Evolutionary conservation across 768 basidiomycete genomes (phyloP).

Genomic region (Inosperma sp.): DNA sequence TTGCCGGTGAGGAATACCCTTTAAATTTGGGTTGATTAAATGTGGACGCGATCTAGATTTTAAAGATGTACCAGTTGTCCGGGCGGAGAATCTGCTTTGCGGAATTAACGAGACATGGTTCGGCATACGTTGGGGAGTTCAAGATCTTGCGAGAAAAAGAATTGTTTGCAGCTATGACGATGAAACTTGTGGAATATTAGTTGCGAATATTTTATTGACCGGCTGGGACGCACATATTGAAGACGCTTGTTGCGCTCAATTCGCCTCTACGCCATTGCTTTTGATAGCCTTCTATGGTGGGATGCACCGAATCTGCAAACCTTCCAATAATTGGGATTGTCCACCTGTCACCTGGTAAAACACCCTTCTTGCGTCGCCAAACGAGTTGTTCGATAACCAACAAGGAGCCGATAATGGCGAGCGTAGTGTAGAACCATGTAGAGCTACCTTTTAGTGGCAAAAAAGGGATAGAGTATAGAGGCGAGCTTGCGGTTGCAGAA

Average conservation of each 20-base stretch:
- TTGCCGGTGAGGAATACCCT: conserved; percentile 99
- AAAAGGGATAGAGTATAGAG: conserved; percentile 45
- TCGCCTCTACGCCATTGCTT: conserved; percentile 88
- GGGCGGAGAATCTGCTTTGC: conserved; percentile 81
- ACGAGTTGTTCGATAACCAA: conserved; percentile 84
- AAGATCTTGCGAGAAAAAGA: conserved; percentile 92
- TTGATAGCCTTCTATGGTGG: conserved; percentile 89
- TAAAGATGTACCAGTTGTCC: conserved; percentile 78
- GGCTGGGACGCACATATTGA: conserved; percentile 77
- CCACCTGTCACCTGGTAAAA: conserved; percentile 85
- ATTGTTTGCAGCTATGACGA: conserved; percentile 96
- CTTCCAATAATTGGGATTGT: conserved; percentile 98
- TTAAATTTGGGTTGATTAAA: conserved; percentile 3
- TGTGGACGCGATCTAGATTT: no score
- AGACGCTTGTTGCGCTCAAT: conserved; percentile 87
- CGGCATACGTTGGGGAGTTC: conserved; percentile 88
- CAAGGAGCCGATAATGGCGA: conserved; percentile 64
- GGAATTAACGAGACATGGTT: conserved; percentile 90
- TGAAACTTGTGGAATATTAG: conserved; percentile 61
- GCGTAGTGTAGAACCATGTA: conserved; percentile 66
- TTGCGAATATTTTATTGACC: neutral
- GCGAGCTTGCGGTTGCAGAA: conserved; percentile 38
- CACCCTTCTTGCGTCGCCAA: conserved; percentile 84
- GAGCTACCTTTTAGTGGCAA: conserved; percentile 36
- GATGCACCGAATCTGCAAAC: conserved; percentile 88